Evolutionary conservation across 2,329 filamentous ascomycete genomes (phyloP), one percentile per base, ranked within the genome.

Genomic region (Fusarium sp.): DNA sequence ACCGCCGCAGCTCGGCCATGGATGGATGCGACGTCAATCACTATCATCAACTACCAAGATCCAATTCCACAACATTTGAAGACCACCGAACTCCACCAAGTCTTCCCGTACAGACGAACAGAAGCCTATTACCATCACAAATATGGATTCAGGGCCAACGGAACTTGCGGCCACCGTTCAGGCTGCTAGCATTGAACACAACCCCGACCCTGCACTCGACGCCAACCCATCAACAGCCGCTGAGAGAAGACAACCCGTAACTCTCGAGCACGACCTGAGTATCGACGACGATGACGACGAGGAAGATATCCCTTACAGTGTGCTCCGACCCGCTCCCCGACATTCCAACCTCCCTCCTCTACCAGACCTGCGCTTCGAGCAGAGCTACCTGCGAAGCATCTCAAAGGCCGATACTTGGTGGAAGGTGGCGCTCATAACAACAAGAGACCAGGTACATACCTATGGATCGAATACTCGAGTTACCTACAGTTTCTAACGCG

Each of bases 321-420:
- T 91, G 7, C 80, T 94, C 53, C 84, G 84, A 44, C 84, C 89
- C 48, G 79, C 84, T 58, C 82, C 82, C 53, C 84, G 83, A 49
- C 75, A 76, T 48, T 79, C 81, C 37, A 79, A 81, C 42, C 82
- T 90, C 57, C 88, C 86, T 30, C 88, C 89, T 11, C 87, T 98
- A 76, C 94, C 94, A 6, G 96, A 99, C 82, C 84, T 99, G 71
- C 89, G 96, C 44, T 98, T 98, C 81, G 96, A 99, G 83, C 96
- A 99, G 86, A 98, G 94, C 85, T 99, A 99, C 80, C 87, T 99
- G 58, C 91, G 92, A 74, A 97, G 94, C 81, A 92, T 99, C 73
- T 88, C 91, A 70, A 85, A 89, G 58, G 93, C 94, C 37, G 88
- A 96, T 71, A 90, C 89, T 25, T 94, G 90, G 89, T 90, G 91